Base-by-base conservation (phyloP, 495 filamentous ascomycete genomes). In the Xylaria curta region DNA sequence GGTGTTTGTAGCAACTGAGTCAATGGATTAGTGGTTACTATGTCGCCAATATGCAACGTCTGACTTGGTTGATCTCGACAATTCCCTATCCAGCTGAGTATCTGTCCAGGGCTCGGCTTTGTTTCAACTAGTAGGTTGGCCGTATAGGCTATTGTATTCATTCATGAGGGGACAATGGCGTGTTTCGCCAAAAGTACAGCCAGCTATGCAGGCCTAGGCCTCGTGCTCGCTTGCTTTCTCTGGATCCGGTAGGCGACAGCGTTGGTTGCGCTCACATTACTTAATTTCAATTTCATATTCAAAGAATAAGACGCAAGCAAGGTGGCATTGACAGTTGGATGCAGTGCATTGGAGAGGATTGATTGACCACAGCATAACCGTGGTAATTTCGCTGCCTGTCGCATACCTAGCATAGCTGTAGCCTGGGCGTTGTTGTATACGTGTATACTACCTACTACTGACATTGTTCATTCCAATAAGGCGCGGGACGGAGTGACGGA, bases 341-440 rank as follows among this genome's bases (percentile, higher is more conserved):
- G 54, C 26, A 61, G 36, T 38, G 36, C 31, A 61, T 61, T 21
- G 36, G 36, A 13, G n/a, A 63, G 36, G 60, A 63, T 44, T 44
- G 38, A 42, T 19, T 44, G 21, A 42, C 10, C 12, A 21, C 51
- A 53, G 24, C 10, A 54, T 54, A 56, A 31, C 53, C 26, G 9
- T 12, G 61, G n/a, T 67, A 67, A 67, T 56, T 67, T 67, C 12
- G 65, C 28, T 67, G 65, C 49, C 63, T 66, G n/a, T 44, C 44
- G 38, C 38, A 24, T 42, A n/a, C n/a, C n/a, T n/a, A 28, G 38
- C 38, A 24, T 42, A 28, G 36, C n/a, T 38, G 60, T 44, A 15
- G 21, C 38, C 38, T 42, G 38, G 38, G 38, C 38, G 38, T 42
- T 13, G 38, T 42, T 28, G 59, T 21, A 24, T 40, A 42, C 36